These are phyloP conservation scores for Monosporascus sp. DNA, from an alignment of 2,329 filamentous ascomycete species.

Conservation along the genomic window DNA sequence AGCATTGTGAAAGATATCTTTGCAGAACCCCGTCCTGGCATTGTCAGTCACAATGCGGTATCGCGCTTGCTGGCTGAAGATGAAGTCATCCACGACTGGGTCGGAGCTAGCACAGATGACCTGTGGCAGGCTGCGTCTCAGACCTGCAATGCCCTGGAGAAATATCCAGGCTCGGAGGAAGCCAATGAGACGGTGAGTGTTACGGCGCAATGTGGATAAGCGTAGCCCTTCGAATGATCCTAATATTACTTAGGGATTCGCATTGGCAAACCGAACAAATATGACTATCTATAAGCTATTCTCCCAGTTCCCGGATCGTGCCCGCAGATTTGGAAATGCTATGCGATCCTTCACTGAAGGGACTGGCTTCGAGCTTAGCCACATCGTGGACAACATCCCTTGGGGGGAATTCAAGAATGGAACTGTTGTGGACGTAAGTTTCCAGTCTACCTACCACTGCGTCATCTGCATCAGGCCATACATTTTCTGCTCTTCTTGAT, in stretches of 20 bases:
- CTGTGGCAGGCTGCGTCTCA: conserved; percentile 16
- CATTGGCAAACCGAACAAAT: conserved; percentile 13
- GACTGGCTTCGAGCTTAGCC: conserved; percentile 9
- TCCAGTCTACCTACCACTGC: not conserved
- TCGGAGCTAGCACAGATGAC: conserved; percentile 12
- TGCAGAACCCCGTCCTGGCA: conserved; percentile 10
- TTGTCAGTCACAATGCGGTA: conserved; percentile 14
- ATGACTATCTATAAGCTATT: conserved; percentile 15
- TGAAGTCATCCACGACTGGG: conserved; percentile 14
- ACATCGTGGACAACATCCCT: conserved; percentile 11
- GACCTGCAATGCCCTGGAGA: conserved; percentile 13
- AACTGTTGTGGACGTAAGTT: conserved; percentile 13
- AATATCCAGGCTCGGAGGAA: conserved; percentile 14
- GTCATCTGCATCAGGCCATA: not conserved
- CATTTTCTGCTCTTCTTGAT: not conserved
- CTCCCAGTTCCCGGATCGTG: conserved; percentile 12
- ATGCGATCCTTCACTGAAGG: conserved; percentile 15
- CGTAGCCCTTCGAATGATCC: not conserved
- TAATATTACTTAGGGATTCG: conserved; percentile 11
- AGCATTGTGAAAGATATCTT: conserved; percentile 13
- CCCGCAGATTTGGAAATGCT: conserved; percentile 14
- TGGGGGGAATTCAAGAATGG: conserved; percentile 10
- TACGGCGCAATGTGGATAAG: not conserved
- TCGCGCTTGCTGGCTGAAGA: conserved; percentile 17
- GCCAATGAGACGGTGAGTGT: conserved; percentile 12